phyloP scores from a whole-genome alignment of 257 asterid species.

The Rhazya stricta region DNA sequence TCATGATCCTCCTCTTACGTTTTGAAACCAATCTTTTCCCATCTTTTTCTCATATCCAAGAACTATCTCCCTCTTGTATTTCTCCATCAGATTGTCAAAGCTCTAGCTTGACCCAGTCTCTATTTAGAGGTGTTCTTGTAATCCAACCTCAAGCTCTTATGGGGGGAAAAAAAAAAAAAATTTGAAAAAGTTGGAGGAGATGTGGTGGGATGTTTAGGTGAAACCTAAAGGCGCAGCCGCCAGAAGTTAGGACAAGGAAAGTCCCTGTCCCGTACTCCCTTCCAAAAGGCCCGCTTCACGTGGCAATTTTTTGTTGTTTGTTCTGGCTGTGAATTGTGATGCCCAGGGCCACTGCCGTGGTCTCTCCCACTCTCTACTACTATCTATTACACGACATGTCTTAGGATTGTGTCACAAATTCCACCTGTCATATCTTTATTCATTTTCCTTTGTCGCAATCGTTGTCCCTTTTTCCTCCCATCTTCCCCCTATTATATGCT shows the following conservation, averaged over 20 bases:
- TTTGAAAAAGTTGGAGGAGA: no score
- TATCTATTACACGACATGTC: conserved; percentile 40
- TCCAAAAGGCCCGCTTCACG: conserved; percentile 72
- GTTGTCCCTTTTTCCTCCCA: background rate
- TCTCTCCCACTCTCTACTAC: background rate
- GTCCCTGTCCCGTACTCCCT: conserved; percentile 29
- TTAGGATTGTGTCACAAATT: conserved; percentile 55
- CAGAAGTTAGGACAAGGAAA: conserved; percentile 37
- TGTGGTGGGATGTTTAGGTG: no score
- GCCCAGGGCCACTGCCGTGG: conserved; percentile 2
- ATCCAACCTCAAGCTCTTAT: no score
- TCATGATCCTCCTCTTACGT: no score
- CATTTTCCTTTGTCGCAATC: conserved; percentile 21
- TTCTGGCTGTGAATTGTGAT: conserved; percentile 19
- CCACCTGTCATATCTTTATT: conserved; percentile 41
- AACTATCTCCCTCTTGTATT: no score
- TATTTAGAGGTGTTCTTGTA: no score
- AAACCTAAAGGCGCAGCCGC: conserved; percentile 17
- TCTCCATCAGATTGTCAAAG: no score
- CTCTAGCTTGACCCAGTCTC: no score
- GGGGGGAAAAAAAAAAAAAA: no score
- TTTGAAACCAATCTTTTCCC: no score
- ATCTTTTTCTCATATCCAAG: no score
- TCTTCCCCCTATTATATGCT: background rate
- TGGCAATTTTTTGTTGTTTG: conserved; percentile 49